Conservation (phyloP, 495 filamentous ascomycete species). For the Penicillium pulvis region DNA sequence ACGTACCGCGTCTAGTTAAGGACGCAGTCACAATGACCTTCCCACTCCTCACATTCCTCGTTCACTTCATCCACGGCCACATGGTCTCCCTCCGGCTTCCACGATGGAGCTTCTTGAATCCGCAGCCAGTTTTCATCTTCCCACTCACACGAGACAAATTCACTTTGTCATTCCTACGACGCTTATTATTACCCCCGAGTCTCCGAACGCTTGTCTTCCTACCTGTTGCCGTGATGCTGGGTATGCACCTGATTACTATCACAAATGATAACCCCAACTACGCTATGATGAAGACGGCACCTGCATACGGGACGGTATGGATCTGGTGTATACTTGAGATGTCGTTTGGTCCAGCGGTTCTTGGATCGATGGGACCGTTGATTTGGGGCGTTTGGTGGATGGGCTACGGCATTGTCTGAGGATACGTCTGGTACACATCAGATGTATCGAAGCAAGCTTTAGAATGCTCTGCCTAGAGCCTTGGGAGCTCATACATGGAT, state of each 20-base stretch:
- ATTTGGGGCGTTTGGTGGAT: slow-evolving; percentile 68
- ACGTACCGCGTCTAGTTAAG: slow-evolving; percentile 56
- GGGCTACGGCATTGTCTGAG: slow-evolving; percentile 61
- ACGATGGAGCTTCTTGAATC: slow-evolving; percentile 10
- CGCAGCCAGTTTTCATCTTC: slow-evolving; percentile 29
- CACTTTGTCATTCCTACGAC: slow-evolving; percentile 33
- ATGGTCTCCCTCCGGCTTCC: slow-evolving; percentile 35
- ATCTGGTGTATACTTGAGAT: slow-evolving; percentile 92
- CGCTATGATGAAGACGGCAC: slow-evolving; percentile 88
- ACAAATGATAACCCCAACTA: slow-evolving; percentile 80
- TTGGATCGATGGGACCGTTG: slow-evolving; percentile 53
- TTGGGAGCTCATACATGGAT: background rate
- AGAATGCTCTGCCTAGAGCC: background rate
- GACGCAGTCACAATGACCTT: slow-evolving; percentile 41
- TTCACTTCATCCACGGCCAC: slow-evolving; percentile 52
- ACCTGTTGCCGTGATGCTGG: slow-evolving; percentile 61
- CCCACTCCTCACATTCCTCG: slow-evolving; percentile 43
- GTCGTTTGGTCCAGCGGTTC: slow-evolving; percentile 64
- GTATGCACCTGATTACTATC: slow-evolving; percentile 77
- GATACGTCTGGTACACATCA: background rate
- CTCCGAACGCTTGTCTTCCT: slow-evolving; percentile 40
- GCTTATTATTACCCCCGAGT: slow-evolving; percentile 39
- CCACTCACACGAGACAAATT: slow-evolving; percentile 36
- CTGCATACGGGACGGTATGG: slow-evolving; percentile 88
- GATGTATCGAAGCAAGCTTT: background rate